phyloP scores from a whole-genome alignment of 164 flowering plant species.

The Nymphaea colorata region DNA sequence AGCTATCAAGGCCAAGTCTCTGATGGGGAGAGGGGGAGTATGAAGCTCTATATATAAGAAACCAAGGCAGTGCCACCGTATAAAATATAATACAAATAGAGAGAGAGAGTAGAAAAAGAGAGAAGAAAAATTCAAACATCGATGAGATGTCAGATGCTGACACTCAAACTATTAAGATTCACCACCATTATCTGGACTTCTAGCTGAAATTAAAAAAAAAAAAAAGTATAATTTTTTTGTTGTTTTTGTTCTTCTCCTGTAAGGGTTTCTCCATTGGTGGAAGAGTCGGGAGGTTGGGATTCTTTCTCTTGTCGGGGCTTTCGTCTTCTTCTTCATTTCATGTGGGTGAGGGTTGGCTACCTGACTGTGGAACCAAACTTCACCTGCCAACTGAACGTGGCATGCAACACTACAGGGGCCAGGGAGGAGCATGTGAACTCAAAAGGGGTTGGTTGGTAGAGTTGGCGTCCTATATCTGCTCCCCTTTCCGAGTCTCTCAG shows the following conservation, averaged over 20 bases:
- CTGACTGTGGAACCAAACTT: slow-evolving; percentile 24
- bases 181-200: no score
- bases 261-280: no score
- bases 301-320: not conserved
- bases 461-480: slow-evolving; percentile 37
- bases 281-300: not conserved
- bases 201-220: no score
- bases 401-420: not conserved
- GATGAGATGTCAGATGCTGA: not conserved
- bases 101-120: not conserved
- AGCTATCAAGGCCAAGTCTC: not conserved
- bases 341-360: slow-evolving; percentile 34
- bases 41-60: slow-evolving; percentile 6
- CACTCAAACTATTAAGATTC: not conserved
- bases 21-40: not conserved
- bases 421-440: no score
- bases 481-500: not conserved
- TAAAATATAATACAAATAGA: no score
- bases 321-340: no score
- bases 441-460: slow-evolving; percentile 22
- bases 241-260: no score
- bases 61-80: not conserved
- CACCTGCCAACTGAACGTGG: slow-evolving; percentile 4
- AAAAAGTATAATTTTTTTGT: no score
- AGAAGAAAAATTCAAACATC: not conserved